Conservation (phyloP, 2,329 filamentous ascomycete genomes). For the Arthrobotrys sinensis region DNA sequence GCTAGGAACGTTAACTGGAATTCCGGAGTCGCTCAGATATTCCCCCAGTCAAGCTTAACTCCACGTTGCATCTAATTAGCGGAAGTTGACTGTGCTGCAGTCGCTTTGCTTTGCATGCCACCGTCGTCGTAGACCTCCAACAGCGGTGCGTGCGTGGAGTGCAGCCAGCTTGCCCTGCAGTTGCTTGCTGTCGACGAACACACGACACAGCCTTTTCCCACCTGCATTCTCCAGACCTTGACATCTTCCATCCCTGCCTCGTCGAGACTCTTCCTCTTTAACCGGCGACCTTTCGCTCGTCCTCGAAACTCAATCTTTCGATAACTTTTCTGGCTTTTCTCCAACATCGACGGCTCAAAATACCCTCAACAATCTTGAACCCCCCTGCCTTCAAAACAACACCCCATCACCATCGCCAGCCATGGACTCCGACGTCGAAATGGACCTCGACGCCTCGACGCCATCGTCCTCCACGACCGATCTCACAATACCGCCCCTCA, state of each 20-base stretch:
- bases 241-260: slow-evolving; percentile 12
- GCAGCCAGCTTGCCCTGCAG: slow-evolving; percentile 23
- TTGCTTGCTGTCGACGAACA: slow-evolving; percentile 18
- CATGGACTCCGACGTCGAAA: slow-evolving; percentile 57
- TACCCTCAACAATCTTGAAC: slow-evolving; percentile 18
- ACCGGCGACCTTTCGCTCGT: not conserved
- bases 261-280: slow-evolving; percentile 20
- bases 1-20: slow-evolving; percentile 25
- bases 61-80: slow-evolving; percentile 22
- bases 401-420: slow-evolving; percentile 19
- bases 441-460: slow-evolving; percentile 52
- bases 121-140: slow-evolving; percentile 20
- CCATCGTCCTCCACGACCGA: slow-evolving; percentile 46
- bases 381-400: slow-evolving; percentile 23
- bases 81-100: slow-evolving; percentile 9
- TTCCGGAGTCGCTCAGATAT: slow-evolving; percentile 23
- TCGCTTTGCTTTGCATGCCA: slow-evolving; percentile 10
- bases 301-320: slow-evolving; percentile 19
- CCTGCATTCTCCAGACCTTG: not conserved
- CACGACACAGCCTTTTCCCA: slow-evolving; percentile 20
- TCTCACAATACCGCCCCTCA: slow-evolving; percentile 52
- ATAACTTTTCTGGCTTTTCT: slow-evolving; percentile 6
- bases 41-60: slow-evolving; percentile 22
- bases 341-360: slow-evolving; percentile 9
- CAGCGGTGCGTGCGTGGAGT: slow-evolving; percentile 17